phyloP scores from a whole-genome alignment of 2,329 filamentous ascomycete species.

The Aspergillus carbonarius region DNA sequence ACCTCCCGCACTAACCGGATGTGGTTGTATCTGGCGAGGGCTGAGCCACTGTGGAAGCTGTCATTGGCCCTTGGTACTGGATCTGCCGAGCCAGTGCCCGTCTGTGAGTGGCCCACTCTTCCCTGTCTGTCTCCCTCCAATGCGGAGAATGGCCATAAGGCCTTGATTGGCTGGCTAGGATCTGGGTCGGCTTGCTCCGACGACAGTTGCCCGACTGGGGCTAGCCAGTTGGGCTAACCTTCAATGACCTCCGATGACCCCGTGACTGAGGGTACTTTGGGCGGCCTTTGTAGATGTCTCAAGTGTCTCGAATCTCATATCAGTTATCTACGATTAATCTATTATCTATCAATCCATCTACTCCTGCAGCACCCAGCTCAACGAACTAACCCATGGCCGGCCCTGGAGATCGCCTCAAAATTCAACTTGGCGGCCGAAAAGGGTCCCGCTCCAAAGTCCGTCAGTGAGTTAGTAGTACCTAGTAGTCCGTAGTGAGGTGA shows the following conservation, averaged over 20 bases:
- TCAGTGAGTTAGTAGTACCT: not conserved
- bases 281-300: not conserved
- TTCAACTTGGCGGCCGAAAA: not conserved
- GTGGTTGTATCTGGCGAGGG: constrained; percentile 27
- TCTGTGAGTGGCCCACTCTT: not conserved
- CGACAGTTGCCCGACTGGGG: not conserved
- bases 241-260: not conserved
- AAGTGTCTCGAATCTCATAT: no score
- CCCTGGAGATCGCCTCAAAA: not conserved
- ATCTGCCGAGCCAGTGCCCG: not conserved
- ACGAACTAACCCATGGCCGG: not conserved
- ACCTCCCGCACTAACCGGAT: constrained; percentile 17
- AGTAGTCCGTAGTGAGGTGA: not conserved
- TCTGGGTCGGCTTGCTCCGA: not conserved
- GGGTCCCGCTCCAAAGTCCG: not conserved
- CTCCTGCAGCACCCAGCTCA: not conserved
- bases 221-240: constrained; percentile 1
- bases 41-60: not conserved
- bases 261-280: not conserved
- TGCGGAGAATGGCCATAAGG: constrained; percentile 15
- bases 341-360: not conserved
- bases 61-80: not conserved
- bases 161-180: constrained; percentile 8
- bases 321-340: not conserved
- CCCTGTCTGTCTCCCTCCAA: constrained; percentile 5